phyloP scores from a whole-genome alignment of 1,139 yeast genomes.

The Geotrichum phurueaensis region DNA sequence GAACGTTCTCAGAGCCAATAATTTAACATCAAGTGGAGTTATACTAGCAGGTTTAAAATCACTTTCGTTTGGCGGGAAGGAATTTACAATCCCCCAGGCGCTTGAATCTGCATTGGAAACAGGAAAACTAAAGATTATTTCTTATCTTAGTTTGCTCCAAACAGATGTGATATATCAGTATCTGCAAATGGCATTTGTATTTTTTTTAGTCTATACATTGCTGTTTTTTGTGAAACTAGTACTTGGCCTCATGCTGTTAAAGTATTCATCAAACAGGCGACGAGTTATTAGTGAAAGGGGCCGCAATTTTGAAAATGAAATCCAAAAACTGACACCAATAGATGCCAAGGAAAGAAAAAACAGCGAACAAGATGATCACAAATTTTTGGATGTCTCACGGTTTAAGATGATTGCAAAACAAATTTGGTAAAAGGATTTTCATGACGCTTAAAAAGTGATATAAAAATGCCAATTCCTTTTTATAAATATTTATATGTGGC shows the following conservation, averaged over 20 bases:
- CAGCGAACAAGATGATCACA: slow-evolving; percentile 20
- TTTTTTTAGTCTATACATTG: too few species aligned
- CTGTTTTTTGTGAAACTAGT: too few species aligned
- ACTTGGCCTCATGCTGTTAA: too few species aligned
- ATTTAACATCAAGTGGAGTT: not conserved
- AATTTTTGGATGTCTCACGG: slow-evolving; percentile 52
- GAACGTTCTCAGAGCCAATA: not conserved
- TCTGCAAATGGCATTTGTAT: not conserved
- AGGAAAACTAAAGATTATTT: too few species aligned
- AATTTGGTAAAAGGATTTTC: slow-evolving; percentile 55
- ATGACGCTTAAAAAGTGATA: too few species aligned
- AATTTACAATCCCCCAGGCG: not conserved
- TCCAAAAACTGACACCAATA: not conserved
- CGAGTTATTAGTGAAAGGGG: not conserved
- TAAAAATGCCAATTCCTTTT: not conserved
- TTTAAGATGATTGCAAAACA: slow-evolving; percentile 83
- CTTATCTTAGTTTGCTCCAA: not conserved
- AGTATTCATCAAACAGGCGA: not conserved
- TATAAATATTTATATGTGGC: too few species aligned
- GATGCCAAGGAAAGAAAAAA: not conserved
- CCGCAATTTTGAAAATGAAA: not conserved
- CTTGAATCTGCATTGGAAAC: not conserved
- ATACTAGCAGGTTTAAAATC: not conserved
- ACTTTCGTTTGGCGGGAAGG: not conserved
- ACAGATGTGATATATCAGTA: not conserved